Evolutionary conservation across 139 green algal species (phyloP), one percentile per base, ranked within the genome.

Genomic region (Trebouxia sp.): DNA sequence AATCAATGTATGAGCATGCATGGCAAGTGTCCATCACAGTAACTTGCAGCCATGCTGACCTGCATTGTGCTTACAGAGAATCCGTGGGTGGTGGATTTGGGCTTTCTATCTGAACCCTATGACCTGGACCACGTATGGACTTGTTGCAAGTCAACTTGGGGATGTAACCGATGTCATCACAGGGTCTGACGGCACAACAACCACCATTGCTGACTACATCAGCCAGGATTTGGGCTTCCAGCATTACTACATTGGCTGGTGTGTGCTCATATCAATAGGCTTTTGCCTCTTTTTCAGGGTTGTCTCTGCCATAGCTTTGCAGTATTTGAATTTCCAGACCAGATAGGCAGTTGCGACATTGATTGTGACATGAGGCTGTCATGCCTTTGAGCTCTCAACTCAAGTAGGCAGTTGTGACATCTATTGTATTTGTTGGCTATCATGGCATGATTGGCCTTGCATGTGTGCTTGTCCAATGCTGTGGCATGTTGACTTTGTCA

Each of bases 131-230:
- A 80, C 81, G 0, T 83, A 83, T 30, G 82, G 82, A 9, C 66
- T 86, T 17, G 82, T 86, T 28, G 77, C 82, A 45, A 69, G 26
- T 43, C 82, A 86, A 62, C n/a, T 86, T 11, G 82, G 82, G 0
- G 47, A 85, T 53, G 38, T 43, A 26, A n/a, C 48, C 28, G 17
- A 43, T 24, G 5, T 62, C 39, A 17, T 83, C 39, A 26, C 41
- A 37, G 28, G 50, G 69, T n/a, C 69, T 24, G 69, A 77, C 55
- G 69, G 69, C 39, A 56, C 24, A 1, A 24, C 24, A 6, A 77
- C 39, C 24, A 32, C 42, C 41, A 56, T 77, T 51, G 69, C 69
- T 39, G 39, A 76, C 1, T 75, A 62, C 5, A 42, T 82, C 41
- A 65, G 69, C 11, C 75, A 56, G 9, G 42, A 15, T 30, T 9